phyloP scores from a whole-genome alignment of 495 filamentous ascomycete species.

The Neurospora hispaniola region DNA sequence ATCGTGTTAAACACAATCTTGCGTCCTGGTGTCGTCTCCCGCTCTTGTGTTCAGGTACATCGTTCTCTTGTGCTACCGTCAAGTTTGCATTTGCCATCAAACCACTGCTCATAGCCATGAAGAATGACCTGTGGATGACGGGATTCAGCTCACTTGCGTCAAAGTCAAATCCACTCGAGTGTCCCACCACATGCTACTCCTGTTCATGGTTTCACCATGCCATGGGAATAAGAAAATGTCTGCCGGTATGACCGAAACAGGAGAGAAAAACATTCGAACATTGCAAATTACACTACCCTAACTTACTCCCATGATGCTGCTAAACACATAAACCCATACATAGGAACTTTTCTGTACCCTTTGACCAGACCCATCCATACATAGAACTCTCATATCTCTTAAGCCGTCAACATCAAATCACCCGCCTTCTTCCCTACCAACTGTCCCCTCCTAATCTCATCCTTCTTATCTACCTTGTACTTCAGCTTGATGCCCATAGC shows the following conservation, averaged over 20 bases:
- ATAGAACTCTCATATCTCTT: background rate
- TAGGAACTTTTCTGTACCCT: background rate
- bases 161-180: background rate
- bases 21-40: background rate
- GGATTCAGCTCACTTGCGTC: background rate
- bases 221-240: background rate
- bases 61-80: background rate
- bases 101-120: background rate
- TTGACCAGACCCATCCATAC: background rate
- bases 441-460: constrained; percentile 34
- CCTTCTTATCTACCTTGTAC: constrained; percentile 63
- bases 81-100: background rate
- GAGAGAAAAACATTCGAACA: background rate
- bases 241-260: background rate
- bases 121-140: background rate
- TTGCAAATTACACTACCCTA: background rate
- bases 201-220: background rate
- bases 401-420: constrained; percentile 12
- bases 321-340: background rate
- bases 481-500: constrained; percentile 45
- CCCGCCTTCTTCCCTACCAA: constrained; percentile 7
- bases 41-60: background rate
- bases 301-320: background rate
- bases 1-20: background rate
- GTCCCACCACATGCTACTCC: background rate